Percentiles rank a stretch among this genome's conserved stretches.
Evolutionary conservation across 1,284 basidiomycete genomes (phyloP).

Genomic region (Meira nashicola): DNA sequence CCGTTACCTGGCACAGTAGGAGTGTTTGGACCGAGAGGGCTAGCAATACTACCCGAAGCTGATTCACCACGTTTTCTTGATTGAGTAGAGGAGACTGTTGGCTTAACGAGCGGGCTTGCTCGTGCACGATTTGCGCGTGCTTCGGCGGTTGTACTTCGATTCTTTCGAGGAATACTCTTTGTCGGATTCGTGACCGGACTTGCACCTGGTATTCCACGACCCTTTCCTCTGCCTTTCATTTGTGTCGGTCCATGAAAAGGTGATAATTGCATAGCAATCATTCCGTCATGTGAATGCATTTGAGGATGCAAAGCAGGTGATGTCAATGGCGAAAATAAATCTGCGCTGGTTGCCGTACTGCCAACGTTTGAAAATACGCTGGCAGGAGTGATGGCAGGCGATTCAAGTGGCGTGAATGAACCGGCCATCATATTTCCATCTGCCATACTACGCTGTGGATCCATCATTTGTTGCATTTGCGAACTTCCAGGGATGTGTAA

Average conservation of each 20-base stretch:
- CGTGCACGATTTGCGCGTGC: conserved; percentile 39
- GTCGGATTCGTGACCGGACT: conserved; percentile 28
- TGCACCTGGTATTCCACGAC: conserved; percentile 35
- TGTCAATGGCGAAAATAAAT: conserved; percentile 61
- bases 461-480: conserved; percentile 13
- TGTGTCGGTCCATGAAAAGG: conserved; percentile 29
- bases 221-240: conserved; percentile 12
- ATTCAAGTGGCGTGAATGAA: conserved; percentile 37
- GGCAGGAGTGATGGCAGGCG: conserved; percentile 46
- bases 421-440: conserved; percentile 6
- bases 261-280: conserved; percentile 36
- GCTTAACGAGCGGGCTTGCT: conserved; percentile 49
- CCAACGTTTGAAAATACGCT: conserved; percentile 51
- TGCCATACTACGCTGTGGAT: not conserved
- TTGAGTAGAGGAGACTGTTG: conserved; percentile 12
- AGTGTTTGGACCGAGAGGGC: not conserved
- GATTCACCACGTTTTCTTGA: not conserved
- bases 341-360: conserved; percentile 52
- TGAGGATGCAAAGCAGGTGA: conserved; percentile 60
- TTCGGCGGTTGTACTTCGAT: conserved; percentile 37
- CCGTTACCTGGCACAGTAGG: not conserved
- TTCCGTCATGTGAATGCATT: conserved; percentile 34
- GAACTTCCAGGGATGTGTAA: conserved; percentile 36
- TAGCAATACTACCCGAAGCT: not conserved
- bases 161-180: conserved; percentile 32